Evolutionary conservation across 306 rosid genomes (phyloP).

Genomic region (Fragaria iinumae): DNA sequence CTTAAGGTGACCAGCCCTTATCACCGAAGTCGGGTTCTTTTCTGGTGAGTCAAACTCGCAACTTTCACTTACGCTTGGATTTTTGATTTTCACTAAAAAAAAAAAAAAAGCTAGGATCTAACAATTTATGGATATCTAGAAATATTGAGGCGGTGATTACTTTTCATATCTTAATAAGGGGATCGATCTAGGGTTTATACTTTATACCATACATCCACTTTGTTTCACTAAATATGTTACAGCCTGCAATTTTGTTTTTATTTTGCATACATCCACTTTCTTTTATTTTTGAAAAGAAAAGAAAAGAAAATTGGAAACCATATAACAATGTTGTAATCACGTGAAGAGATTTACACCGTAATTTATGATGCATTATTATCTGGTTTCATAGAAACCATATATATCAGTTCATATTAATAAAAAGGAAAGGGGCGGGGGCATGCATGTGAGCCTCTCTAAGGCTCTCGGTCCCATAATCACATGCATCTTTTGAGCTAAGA

Average conservation of each 20-base stretch:
- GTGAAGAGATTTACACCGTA: neutral
- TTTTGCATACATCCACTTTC: neutral
- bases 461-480: slow-evolving; percentile 21
- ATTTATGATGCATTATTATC: slow-evolving; percentile 2
- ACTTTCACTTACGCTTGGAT: too few relatives aligned
- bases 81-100: too few relatives aligned
- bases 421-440: neutral
- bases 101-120: too few relatives aligned
- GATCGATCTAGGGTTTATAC: neutral
- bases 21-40: too few relatives aligned
- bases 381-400: neutral
- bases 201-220: neutral
- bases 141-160: slow-evolving; percentile 3
- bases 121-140: too few relatives aligned
- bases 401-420: neutral
- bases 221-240: neutral
- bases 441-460: neutral
- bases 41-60: too few relatives aligned
- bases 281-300: too few relatives aligned
- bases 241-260: neutral
- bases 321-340: neutral
- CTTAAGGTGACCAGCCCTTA: too few relatives aligned
- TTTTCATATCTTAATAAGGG: neutral
- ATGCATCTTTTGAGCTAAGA: slow-evolving; percentile 6
- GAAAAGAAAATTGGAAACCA: neutral